Evolutionary conservation across 2,329 filamentous ascomycete genomes (phyloP), one percentile per base, ranked within the genome.

Genomic region (Trichoderma guizhouense): DNA sequence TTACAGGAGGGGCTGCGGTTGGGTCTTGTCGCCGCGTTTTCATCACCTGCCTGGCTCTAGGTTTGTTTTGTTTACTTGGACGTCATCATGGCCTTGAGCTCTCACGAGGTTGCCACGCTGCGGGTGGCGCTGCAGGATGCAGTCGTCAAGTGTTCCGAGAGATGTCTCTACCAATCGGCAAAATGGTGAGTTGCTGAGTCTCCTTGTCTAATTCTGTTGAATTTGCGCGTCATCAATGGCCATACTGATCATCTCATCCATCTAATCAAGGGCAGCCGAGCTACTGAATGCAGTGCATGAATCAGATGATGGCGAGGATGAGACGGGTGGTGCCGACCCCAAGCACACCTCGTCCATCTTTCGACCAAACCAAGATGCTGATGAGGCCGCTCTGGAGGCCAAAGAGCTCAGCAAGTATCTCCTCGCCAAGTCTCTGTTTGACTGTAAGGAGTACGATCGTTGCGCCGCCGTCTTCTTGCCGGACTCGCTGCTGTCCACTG

Each of bases 381-480:
- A 88, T 71, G 94, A 98, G 84, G 90, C 91, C 12, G 84, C 86
- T 1, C 86, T 97, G 3, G 95, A 98, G 80, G 88, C 91, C 1
- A 90, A 87, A 76, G 95, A 98, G 81, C 85, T 93, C 39, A 90
- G 92, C 82, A 93, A 90, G 77, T 98, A 95, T 79, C 88, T 98
- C 3, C 86, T 98, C 24, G 95, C 96, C 68, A 98, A 98, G 81
- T 92, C 95, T 0, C 92, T 97, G 76, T 98, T 98, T 79, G 95
- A 98, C 81, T 97, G 94, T 77, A 92, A 93, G 76, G 96, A 99
- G 80, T 98, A 92, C 78, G 95, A 98, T 79, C 93, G 96, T 74
- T 98, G 95, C 80, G 93, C 95, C 34, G 92, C 93, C 66, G 92
- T 97, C 51, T 97, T 97, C 78, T 86, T 97, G 2, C 93, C 93